A percentile compares a stretch with the other conserved stretches of the same genome.
Conservation (phyloP, 2,329 filamentous ascomycete species). For the Chrysoporthe deuterocubensis region DNA sequence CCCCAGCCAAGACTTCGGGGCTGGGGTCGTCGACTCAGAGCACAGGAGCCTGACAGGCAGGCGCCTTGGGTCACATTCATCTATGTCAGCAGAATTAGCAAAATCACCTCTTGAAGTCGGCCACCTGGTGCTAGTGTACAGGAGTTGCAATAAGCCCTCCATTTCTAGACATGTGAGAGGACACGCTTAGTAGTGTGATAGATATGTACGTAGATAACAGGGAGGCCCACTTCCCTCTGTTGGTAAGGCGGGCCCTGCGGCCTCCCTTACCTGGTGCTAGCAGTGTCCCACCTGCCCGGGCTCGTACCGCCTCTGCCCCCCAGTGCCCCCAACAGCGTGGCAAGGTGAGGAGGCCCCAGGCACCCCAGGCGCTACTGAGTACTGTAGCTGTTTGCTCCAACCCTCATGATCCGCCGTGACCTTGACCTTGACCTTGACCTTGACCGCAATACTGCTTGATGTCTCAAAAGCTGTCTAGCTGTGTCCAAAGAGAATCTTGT, state of each 20-base stretch:
- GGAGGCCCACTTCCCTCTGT: constrained; percentile 1
- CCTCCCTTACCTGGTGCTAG: background rate
- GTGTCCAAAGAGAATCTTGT: background rate
- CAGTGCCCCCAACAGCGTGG: too few species aligned
- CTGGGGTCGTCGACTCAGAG: too few species aligned
- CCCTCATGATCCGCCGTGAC: background rate
- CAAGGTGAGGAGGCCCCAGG: background rate
- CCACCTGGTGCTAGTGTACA: too few species aligned
- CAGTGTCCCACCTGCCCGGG: background rate
- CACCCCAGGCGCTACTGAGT: background rate
- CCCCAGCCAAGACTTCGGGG: background rate
- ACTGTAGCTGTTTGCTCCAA: background rate
- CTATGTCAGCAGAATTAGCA: too few species aligned
- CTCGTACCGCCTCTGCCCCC: too few species aligned
- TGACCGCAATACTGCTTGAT: background rate
- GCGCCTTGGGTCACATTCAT: too few species aligned
- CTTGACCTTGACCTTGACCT: background rate
- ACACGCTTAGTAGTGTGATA: too few species aligned
- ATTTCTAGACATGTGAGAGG: too few species aligned
- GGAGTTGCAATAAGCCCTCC: too few species aligned
- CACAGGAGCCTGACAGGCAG: too few species aligned
- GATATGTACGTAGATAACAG: background rate
- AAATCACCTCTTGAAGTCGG: too few species aligned
- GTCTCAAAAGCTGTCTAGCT: background rate
- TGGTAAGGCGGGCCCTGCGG: background rate